These are phyloP conservation scores for Kodamaea hsintzibuensis DNA, from an alignment of 805 yeast species.

Conservation along the genomic window DNA sequence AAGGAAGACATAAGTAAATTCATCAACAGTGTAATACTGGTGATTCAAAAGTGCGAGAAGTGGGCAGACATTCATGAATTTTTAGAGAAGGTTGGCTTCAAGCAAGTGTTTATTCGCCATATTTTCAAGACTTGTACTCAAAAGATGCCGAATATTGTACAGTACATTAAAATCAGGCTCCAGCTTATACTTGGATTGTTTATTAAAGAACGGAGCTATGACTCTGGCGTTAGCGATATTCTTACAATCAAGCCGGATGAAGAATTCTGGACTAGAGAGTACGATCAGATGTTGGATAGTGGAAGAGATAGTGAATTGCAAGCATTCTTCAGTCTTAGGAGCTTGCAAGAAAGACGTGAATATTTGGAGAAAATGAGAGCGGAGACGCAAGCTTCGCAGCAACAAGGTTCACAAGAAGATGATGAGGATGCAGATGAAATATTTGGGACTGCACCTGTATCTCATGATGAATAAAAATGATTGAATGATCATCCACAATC, in stretches of 20 bases:
- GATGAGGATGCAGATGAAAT: neutral
- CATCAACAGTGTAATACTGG: neutral
- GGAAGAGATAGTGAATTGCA: neutral
- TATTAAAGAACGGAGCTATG: neutral
- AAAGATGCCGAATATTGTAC: slow-evolving; percentile 4
- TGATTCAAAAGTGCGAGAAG: neutral
- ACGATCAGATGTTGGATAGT: slow-evolving; percentile 2
- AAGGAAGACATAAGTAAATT: slow-evolving; percentile 5
- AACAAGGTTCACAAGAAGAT: neutral
- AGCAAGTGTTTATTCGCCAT: slow-evolving; percentile 12
- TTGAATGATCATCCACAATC: neutral
- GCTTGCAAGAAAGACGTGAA: neutral
- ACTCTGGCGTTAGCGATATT: neutral
- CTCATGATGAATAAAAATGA: neutral
- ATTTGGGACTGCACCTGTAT: neutral
- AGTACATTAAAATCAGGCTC: neutral
- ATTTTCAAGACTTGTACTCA: slow-evolving; percentile 10
- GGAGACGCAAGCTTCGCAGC: neutral
- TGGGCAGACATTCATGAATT: neutral
- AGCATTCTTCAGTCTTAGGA: neutral
- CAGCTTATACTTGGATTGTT: neutral
- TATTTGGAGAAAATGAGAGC: neutral
- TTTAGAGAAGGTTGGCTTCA: slow-evolving; percentile 12
- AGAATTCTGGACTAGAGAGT: neutral
- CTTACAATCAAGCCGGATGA: neutral